Conservation (phyloP, 2,329 filamentous ascomycete species). For the Aspergillus bombycis region DNA sequence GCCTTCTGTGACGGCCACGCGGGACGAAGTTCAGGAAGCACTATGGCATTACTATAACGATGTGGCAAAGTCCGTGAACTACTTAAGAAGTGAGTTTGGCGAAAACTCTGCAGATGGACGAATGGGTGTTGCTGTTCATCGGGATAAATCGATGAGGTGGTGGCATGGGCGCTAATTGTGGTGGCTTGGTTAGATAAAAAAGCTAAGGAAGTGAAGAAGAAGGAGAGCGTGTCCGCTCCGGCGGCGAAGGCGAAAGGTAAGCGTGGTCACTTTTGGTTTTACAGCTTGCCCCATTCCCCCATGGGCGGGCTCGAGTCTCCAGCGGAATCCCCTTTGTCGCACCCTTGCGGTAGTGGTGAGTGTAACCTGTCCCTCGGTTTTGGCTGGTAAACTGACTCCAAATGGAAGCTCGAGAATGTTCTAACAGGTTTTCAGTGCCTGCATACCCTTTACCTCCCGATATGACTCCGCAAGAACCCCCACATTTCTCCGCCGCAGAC, state of each 20-base stretch:
- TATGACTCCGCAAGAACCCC: slow-evolving; percentile 27
- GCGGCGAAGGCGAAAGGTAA: slow-evolving; percentile 31
- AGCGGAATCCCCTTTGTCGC: neutral
- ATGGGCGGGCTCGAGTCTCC: slow-evolving; percentile 35
- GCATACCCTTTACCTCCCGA: slow-evolving; percentile 30
- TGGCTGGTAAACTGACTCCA: slow-evolving; percentile 34
- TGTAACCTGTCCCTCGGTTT: slow-evolving; percentile 18
- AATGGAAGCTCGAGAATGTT: slow-evolving; percentile 36
- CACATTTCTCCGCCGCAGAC: slow-evolving; percentile 52
- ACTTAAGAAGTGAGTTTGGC: slow-evolving; percentile 65
- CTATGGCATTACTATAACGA: slow-evolving; percentile 98
- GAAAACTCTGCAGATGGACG: neutral
- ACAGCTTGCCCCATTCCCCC: slow-evolving; percentile 13
- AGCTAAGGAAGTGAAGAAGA: slow-evolving; percentile 41
- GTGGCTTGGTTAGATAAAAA: slow-evolving; percentile 33
- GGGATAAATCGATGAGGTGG: neutral
- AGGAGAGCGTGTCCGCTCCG: slow-evolving; percentile 25
- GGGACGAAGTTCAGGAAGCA: slow-evolving; percentile 80
- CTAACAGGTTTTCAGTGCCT: slow-evolving; percentile 43
- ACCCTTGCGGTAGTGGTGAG: slow-evolving; percentile 14
- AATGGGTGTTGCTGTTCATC: neutral
- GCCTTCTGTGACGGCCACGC: slow-evolving; percentile 62
- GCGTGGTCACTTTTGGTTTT: slow-evolving; percentile 14
- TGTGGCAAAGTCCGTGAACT: slow-evolving; percentile 79
- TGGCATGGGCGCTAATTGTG: slow-evolving; percentile 8